Base-by-base conservation (phyloP, 2,329 filamentous ascomycete species). In the Clonostachys byssicola region DNA sequence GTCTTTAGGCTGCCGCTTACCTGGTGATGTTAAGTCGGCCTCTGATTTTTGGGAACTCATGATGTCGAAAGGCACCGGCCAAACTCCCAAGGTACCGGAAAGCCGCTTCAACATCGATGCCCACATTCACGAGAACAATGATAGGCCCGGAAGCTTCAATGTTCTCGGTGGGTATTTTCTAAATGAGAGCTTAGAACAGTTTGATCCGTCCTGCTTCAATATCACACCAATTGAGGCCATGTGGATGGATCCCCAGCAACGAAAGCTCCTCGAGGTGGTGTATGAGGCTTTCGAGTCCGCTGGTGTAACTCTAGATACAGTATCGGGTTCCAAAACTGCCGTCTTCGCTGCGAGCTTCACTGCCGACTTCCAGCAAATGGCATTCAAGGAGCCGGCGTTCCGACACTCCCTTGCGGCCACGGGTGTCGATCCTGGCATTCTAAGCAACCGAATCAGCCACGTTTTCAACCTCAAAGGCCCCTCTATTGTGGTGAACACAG, bases 401-500 rank as follows among this genome's bases (percentile, higher is more conserved):
- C 48, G 50, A 30, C 45, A 42, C 14, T 18, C 35, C 6, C 6
- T 20, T 6, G 42, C 43, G 9, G 41, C 36, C 5, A 47, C 42
- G 1, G 50, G 47, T 6, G 38, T 34, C 6, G 45, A 14, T 13
- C 39, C 41, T 8, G 30, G 12, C 42, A 50, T 50, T 6, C 30
- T 52, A 17, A 36, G 46, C 18, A 52, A 52, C 42, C 48, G 50
- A 13, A 34, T 52, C 34, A 44, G 36, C 41, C 47, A 52, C 35
- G 33, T 47, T n/a, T 48, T 52, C 35, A 47, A 52, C 38, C 48
- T 52, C 36, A 35, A 46, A 6, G 50, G 50, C 3, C 45, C 48
- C 4, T 74, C 70, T 38, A 61, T 72, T 52, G 71, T 69, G 5
- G 63, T 75, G 10, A 68, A 75, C 42, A 74, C 71, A 20, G 72